Conservation (phyloP, 257 asterid species). For the Phtheirospermum japonicum region DNA sequence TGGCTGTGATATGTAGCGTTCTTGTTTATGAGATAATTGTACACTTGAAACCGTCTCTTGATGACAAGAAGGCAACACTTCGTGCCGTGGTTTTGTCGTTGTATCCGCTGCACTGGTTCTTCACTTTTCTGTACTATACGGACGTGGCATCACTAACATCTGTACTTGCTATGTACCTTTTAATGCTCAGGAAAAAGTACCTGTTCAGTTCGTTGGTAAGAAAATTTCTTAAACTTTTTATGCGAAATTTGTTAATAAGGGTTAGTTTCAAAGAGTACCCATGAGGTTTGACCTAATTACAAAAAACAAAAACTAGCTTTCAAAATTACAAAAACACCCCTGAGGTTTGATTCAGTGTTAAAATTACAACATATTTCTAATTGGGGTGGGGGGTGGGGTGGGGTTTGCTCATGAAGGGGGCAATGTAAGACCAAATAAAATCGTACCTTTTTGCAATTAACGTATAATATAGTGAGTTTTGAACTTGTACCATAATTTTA, state of each 20-base stretch:
- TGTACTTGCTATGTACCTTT: slow-evolving; percentile 78
- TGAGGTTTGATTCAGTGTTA: not conserved
- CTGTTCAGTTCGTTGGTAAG: slow-evolving; percentile 81
- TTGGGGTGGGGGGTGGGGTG: too few species aligned
- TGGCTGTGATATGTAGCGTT: slow-evolving; percentile 72
- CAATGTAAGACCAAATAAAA: not conserved
- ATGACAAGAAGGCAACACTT: slow-evolving; percentile 67
- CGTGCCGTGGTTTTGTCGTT: slow-evolving; percentile 64
- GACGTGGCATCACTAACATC: slow-evolving; percentile 90
- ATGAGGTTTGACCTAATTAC: not conserved
- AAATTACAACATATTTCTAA: too few species aligned
- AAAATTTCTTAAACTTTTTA: slow-evolving; percentile 8
- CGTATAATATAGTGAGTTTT: not conserved
- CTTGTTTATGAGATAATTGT: slow-evolving; percentile 60
- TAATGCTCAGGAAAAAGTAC: slow-evolving; percentile 66
- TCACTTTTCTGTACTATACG: slow-evolving; percentile 79
- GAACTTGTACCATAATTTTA: not conserved
- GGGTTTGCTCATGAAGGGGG: too few species aligned
- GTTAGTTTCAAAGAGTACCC: not conserved
- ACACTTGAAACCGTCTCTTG: slow-evolving; percentile 67
- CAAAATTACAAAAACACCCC: not conserved
- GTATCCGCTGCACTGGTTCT: slow-evolving; percentile 98
- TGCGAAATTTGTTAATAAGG: not conserved
- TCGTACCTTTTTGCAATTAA: not conserved
- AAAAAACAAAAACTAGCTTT: not conserved